Evolutionary conservation across 148 eudicot genomes (phyloP), one percentile per base, ranked within the genome.

Genomic region (Polygonum aviculare): DNA sequence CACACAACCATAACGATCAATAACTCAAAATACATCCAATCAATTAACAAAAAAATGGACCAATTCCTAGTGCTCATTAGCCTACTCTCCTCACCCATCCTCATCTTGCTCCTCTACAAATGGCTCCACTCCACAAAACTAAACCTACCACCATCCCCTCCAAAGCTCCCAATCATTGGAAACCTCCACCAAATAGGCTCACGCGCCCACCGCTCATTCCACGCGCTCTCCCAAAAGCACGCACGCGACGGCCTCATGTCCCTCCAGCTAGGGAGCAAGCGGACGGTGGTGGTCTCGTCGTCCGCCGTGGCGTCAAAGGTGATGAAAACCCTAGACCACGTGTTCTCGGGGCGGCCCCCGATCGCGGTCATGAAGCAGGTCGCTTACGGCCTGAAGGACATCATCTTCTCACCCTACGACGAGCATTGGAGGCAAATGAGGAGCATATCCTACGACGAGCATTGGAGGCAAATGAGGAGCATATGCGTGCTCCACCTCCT

Each of bases 371-470:
- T 74, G 77, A 74, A 76, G 14, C 60, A 73, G 48, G 77, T 86
- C 10, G 59, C 85, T 6, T 86, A 84, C 49, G 80, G 82, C 72
- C 40, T 76, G 22, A 81, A 76, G 73, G 86, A 86, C 39, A 79
- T 86, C 4, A 76, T 79, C 15, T 67, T 74, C 18, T 83, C 84
- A 45, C 86, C 89, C 7, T 88, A 86, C 39, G 86, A 87, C 59
- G 89, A 83, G 15, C 82, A 82, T 33, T 88, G 91, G 89, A 81
- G 91, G 74, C 89, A 86, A 44, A 72, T 84, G 62, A 84, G 78
- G 69, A 84, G 86, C 77, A 78, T 86, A 36, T 84, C 89, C 7
- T 88, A 86, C 39, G 86, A 87, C 59, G 89, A 83, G 15, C 82
- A 82, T 33, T 88, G 91, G 89, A 81, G 91, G 74, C 89, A 86